Base-by-base conservation (phyloP, 805 yeast genomes). In the Pichia insulana region DNA sequence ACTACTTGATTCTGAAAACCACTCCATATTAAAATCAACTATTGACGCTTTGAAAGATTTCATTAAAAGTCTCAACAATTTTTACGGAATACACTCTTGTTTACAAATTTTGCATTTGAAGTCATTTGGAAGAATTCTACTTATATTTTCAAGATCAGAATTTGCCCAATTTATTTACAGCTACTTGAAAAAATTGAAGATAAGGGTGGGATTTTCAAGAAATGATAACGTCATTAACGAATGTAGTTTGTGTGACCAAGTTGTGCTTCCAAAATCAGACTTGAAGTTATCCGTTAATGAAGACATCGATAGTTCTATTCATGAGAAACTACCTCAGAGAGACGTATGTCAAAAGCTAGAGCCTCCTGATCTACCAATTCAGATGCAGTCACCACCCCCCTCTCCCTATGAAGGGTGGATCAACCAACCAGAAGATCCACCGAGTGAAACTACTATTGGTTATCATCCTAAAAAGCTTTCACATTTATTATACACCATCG, bases 311-410 rank as follows among this genome's bases (percentile, higher is more conserved):
- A 18, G 17, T n/a, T 25, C 28, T 10, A 26, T 40, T 12, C 28
- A 38, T 36, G 48, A 45, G 16, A 37, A 35, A 31, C 34, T 27
- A 30, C 45, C 47, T 17, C 47, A 35, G 18, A 25, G 32, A 18
- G 12, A 34, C 13, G 38, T 26, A 7, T 16, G 25, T 5, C 44
- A 37, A 2, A 48, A 41, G 27, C 43, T 56, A 17, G 46, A 44
- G 17, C 55, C 56, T 3, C 65, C 65, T 1, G 53, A 51, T 25
- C 50, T 57, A 7, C 51, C 47, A n/a, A 45, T 61, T 1, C 62
- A 61, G 37, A 46, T 61, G 36, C 62, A 58, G 45, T 61, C 66
- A 0, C 66, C 66, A 7, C 66, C 66, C 7, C 56, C 64, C 1
- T 61, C 66, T 1, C 66, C 66, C 3, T 61, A 61, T 39, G 46